phyloP scores from a whole-genome alignment of 495 filamentous ascomycete species.

The Aspergillus campestris region DNA sequence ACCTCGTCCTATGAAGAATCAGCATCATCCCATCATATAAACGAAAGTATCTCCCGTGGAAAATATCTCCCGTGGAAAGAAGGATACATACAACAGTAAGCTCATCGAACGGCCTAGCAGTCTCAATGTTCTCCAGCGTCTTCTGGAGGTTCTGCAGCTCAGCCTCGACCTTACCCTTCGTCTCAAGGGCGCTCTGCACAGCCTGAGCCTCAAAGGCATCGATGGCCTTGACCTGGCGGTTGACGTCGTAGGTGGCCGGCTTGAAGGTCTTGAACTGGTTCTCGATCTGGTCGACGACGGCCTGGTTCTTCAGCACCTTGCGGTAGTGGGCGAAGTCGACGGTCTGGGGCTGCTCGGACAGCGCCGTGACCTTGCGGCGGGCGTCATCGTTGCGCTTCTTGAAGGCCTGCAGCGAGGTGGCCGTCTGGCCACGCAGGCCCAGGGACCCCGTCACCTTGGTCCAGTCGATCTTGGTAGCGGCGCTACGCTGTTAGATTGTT shows the following conservation, averaged over 20 bases:
- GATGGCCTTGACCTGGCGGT: conserved; percentile 90
- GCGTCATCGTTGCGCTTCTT: conserved; percentile 99
- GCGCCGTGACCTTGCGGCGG: conserved; percentile 77
- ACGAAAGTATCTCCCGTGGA: neutral
- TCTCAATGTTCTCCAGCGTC: conserved; percentile 95
- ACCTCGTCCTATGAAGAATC: conserved; percentile 73
- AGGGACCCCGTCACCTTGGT: conserved; percentile 81
- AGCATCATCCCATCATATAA: conserved; percentile 9
- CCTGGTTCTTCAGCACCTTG: conserved; percentile 82
- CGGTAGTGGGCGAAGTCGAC: conserved; percentile 96
- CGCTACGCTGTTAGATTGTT: conserved; percentile 92
- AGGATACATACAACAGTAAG: conserved; percentile 82
- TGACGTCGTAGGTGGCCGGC: conserved; percentile 82
- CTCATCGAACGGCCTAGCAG: conserved; percentile 90
- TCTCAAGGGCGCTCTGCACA: conserved; percentile 90
- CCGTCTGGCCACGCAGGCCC: conserved; percentile 91
- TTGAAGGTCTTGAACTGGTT: conserved; percentile 83
- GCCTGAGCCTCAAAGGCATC: conserved; percentile 96
- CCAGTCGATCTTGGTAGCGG: conserved; percentile 99
- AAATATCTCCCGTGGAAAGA: too few species aligned
- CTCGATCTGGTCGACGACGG: conserved; percentile 93
- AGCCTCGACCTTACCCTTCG: conserved; percentile 86
- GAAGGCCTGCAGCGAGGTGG: conserved; percentile 81
- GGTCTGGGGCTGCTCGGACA: conserved; percentile 67
- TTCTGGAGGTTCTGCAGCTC: conserved; percentile 87